phyloP scores from a whole-genome alignment of 2,329 filamentous ascomycete species.

The Fusarium nisikadoi region DNA sequence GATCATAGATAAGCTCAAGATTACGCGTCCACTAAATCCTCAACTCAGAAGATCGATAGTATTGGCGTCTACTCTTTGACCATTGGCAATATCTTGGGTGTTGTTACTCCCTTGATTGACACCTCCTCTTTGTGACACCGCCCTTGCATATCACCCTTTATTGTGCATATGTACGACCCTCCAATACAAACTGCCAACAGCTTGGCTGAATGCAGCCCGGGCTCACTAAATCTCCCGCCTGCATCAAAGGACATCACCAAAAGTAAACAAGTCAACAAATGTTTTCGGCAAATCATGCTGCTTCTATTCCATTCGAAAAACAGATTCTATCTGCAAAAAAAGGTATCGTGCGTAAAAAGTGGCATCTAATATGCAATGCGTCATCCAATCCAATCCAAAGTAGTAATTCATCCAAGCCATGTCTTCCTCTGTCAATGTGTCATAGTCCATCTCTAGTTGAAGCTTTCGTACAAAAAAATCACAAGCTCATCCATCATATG shows the following conservation, averaged over 20 bases:
- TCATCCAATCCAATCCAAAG: conserved; percentile 22
- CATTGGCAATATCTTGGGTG: not conserved
- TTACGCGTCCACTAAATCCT: not conserved
- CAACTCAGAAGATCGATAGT: not conserved
- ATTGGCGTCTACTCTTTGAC: not conserved
- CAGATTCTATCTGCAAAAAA: conserved; percentile 29
- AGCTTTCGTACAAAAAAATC: conserved; percentile 30
- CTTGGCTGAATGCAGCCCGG: not conserved
- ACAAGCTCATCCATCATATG: conserved; percentile 18
- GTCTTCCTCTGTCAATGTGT: conserved; percentile 28
- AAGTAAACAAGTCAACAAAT: not conserved
- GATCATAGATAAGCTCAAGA: conserved; percentile 11
- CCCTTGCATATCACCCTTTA: conserved; percentile 12
- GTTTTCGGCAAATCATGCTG: conserved; percentile 3
- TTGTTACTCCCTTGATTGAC: not conserved
- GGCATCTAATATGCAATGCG: conserved; percentile 19
- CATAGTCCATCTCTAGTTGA: conserved; percentile 35
- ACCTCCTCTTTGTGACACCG: not conserved
- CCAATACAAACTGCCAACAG: not conserved
- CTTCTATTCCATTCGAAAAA: conserved; percentile 14
- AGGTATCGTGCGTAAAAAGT: conserved; percentile 40
- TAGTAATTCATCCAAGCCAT: conserved; percentile 39
- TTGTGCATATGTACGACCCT: not conserved
- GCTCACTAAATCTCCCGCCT: not conserved
- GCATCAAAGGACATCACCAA: not conserved